These are phyloP conservation scores for Vitis amurensis DNA, from an alignment of 164 flowering plant genomes.

Conservation along the genomic window DNA sequence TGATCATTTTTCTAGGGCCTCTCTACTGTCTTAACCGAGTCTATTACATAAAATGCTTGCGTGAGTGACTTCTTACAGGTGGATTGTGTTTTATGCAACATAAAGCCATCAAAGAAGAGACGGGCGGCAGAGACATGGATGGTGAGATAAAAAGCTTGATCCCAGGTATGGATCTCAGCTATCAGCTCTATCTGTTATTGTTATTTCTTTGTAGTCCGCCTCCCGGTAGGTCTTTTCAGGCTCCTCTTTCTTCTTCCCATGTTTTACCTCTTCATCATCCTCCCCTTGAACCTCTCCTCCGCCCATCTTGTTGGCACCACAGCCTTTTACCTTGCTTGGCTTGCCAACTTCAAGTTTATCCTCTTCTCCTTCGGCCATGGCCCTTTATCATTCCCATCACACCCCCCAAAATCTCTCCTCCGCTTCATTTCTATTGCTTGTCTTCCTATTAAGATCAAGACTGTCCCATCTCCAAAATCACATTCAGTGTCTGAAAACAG, in stretches of 20 bases:
- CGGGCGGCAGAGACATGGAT: conserved; percentile 3
- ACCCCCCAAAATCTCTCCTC: conserved; percentile 13
- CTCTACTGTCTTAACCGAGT: too few species aligned
- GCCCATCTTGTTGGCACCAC: conserved; percentile 28
- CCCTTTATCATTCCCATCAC: conserved; percentile 26
- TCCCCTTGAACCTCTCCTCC: conserved; percentile 32
- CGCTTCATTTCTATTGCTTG: conserved; percentile 34
- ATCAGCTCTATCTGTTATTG: conserved; percentile 22
- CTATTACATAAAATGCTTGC: too few species aligned
- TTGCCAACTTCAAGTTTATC: conserved; percentile 45
- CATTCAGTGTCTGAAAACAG: background rate
- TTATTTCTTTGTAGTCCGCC: conserved; percentile 17
- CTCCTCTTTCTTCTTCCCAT: conserved; percentile 38
- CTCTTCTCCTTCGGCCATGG: conserved; percentile 40
- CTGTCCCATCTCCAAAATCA: background rate
- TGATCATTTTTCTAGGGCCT: too few species aligned
- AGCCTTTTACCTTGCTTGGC: conserved; percentile 41
- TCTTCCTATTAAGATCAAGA: conserved; percentile 38
- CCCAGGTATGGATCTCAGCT: conserved; percentile 31
- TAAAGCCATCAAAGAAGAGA: background rate
- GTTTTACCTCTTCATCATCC: conserved; percentile 31
- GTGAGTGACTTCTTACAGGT: too few species aligned
- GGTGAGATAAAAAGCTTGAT: conserved; percentile 30
- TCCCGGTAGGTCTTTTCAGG: conserved; percentile 28
- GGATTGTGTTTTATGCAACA: too few species aligned